These are phyloP conservation scores for Pichia norvegensis DNA, from an alignment of 1,139 yeast species.

Conservation along the genomic window DNA sequence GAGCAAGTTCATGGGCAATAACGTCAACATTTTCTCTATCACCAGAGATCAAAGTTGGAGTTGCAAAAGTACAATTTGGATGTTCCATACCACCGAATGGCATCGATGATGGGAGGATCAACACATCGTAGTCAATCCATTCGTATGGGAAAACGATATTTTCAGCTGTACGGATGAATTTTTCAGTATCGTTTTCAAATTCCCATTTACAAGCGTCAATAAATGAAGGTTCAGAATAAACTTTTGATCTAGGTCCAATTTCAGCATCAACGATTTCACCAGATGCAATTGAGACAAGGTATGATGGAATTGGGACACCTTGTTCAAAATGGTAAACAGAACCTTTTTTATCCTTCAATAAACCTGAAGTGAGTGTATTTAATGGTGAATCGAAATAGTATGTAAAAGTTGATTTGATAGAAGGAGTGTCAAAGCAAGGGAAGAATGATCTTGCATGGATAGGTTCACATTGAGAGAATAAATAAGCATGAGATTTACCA, in stretches of 20 bases:
- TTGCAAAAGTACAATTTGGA: conserved; percentile 84
- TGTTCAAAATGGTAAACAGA: conserved; percentile 46
- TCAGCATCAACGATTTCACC: conserved; percentile 65
- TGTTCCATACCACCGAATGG: conserved; percentile 97
- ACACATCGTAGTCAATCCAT: conserved; percentile 77
- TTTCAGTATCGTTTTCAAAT: conserved; percentile 71
- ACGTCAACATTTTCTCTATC: conserved; percentile 84
- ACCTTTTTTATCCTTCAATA: conserved; percentile 26
- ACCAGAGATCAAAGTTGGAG: conserved; percentile 82
- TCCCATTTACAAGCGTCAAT: conserved; percentile 68
- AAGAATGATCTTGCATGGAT: conserved; percentile 83
- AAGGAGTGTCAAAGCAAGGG: conserved; percentile 90
- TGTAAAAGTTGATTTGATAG: conserved; percentile 60
- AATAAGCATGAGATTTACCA: conserved; percentile 62
- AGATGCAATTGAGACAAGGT: conserved; percentile 76
- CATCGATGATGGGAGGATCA: conserved; percentile 74
- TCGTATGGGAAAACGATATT: conserved; percentile 72
- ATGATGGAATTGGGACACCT: conserved; percentile 79
- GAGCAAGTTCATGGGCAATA: conserved; percentile 87
- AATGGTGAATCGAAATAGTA: conserved; percentile 56
- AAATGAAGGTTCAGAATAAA: conserved; percentile 69
- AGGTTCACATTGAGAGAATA: conserved; percentile 88
- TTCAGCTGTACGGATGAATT: conserved; percentile 76
- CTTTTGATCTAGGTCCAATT: conserved; percentile 83
- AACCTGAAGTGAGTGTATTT: conserved; percentile 68